These are phyloP conservation scores for Auriscalpium orientale DNA, from an alignment of 768 basidiomycete species.

Conservation along the genomic window DNA sequence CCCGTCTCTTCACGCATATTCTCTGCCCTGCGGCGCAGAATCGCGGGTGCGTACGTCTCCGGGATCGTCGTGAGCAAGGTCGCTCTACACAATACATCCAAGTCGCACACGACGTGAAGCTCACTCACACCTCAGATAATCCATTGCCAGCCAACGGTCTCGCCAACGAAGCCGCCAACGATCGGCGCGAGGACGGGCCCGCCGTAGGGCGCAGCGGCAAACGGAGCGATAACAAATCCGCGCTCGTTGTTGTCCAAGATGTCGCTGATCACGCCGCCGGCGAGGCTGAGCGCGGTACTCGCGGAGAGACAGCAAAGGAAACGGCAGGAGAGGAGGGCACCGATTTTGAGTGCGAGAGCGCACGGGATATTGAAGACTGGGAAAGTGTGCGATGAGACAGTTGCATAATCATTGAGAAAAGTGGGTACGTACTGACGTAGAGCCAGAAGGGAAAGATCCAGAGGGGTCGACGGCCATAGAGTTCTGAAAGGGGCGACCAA, in stretches of 20 bases:
- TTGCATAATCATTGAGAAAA: not conserved
- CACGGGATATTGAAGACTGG: constrained; percentile 33
- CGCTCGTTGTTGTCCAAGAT: constrained; percentile 30
- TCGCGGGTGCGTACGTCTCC: constrained; percentile 40
- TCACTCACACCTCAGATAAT: constrained; percentile 24
- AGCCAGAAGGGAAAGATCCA: constrained; percentile 32
- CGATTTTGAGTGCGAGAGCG: constrained; percentile 32
- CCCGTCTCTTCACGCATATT: constrained; percentile 27
- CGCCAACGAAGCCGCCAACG: constrained; percentile 38
- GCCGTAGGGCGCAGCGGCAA: constrained; percentile 34
- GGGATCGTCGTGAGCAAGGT: constrained; percentile 27
- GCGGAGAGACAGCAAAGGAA: constrained; percentile 36
- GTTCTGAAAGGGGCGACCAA: constrained; percentile 28
- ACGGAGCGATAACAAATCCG: constrained; percentile 34
- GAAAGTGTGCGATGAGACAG: not conserved
- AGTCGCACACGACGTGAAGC: not conserved
- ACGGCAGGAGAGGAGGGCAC: constrained; percentile 32
- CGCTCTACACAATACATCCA: not conserved
- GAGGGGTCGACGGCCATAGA: constrained; percentile 30
- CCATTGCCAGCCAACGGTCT: constrained; percentile 27
- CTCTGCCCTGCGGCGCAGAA: constrained; percentile 32
- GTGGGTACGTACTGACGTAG: constrained; percentile 25
- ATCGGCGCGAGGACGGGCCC: constrained; percentile 46
- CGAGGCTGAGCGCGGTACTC: no score
- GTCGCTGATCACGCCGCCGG: no score